Conservation (phyloP, 202 grass and related monocot genomes). For the Carex arenaria region DNA sequence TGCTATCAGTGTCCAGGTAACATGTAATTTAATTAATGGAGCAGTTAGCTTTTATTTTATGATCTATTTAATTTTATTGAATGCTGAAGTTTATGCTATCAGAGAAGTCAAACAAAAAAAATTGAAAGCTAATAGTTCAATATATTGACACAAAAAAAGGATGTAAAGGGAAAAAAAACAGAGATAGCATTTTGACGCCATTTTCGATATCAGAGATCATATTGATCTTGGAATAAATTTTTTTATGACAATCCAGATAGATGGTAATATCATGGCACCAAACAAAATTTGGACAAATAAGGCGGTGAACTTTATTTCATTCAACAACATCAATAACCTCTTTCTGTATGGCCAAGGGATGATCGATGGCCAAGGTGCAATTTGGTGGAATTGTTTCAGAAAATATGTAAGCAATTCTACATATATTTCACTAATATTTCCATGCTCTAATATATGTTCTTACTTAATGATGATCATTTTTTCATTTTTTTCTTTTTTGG, state of each 20-base stretch:
- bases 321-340: conserved; percentile 29
- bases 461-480: background rate
- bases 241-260: conserved; percentile 29
- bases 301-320: conserved; percentile 25
- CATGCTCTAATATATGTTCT: background rate
- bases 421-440: background rate
- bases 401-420: background rate
- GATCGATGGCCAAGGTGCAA: conserved; percentile 46
- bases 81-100: background rate
- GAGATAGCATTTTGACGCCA: background rate
- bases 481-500: background rate
- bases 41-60: background rate
- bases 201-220: background rate
- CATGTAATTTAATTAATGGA: background rate
- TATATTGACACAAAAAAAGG: background rate
- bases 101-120: background rate
- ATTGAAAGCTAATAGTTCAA: background rate
- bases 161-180: background rate
- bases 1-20: conserved; percentile 30
- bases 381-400: conserved; percentile 54
- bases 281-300: conserved; percentile 29
- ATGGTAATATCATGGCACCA: conserved; percentile 51
- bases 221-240: background rate
- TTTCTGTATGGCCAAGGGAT: conserved; percentile 31
- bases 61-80: background rate